These are phyloP conservation scores for Phlegmacium glaucopus DNA, from an alignment of 768 basidiomycete genomes.

Conservation along the genomic window DNA sequence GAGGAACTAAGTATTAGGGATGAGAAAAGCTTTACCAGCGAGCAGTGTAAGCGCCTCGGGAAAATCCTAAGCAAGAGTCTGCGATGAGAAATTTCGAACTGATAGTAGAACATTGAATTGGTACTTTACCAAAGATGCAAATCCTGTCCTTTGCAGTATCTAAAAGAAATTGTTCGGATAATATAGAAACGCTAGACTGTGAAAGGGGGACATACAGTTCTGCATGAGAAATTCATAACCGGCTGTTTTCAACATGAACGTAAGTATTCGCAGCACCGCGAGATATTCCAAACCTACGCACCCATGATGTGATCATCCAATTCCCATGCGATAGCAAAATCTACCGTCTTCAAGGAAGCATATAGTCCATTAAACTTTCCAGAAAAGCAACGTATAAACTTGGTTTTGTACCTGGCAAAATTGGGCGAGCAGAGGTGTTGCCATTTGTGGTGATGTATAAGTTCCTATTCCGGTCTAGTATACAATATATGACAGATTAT, in stretches of 20 bases:
- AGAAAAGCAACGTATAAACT: not conserved
- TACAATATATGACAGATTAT: too few species aligned
- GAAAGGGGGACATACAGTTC: constrained; percentile 34
- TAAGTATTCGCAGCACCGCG: not conserved
- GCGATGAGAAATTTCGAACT: not conserved
- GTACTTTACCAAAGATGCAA: constrained; percentile 48
- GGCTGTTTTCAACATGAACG: constrained; percentile 21
- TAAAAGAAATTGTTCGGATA: constrained; percentile 8
- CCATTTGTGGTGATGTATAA: constrained; percentile 39
- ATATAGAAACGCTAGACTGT: not conserved
- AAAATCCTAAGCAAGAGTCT: constrained; percentile 33
- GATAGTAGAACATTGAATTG: not conserved
- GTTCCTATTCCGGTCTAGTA: constrained; percentile 58
- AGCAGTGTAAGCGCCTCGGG: constrained; percentile 55
- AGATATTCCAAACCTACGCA: constrained; percentile 13
- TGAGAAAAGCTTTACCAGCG: constrained; percentile 20
- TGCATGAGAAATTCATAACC: constrained; percentile 61
- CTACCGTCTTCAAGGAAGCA: constrained; percentile 27
- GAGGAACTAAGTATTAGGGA: not conserved
- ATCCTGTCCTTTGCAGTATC: constrained; percentile 49
- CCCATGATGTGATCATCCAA: constrained; percentile 51
- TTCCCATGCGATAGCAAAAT: constrained; percentile 45
- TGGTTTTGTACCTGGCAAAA: constrained; percentile 33
- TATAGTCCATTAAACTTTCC: not conserved
- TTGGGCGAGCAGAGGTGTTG: constrained; percentile 38